Evolutionary conservation across 2,329 filamentous ascomycete genomes (phyloP).

Genomic region (Pyrenochaeta sp.): DNA sequence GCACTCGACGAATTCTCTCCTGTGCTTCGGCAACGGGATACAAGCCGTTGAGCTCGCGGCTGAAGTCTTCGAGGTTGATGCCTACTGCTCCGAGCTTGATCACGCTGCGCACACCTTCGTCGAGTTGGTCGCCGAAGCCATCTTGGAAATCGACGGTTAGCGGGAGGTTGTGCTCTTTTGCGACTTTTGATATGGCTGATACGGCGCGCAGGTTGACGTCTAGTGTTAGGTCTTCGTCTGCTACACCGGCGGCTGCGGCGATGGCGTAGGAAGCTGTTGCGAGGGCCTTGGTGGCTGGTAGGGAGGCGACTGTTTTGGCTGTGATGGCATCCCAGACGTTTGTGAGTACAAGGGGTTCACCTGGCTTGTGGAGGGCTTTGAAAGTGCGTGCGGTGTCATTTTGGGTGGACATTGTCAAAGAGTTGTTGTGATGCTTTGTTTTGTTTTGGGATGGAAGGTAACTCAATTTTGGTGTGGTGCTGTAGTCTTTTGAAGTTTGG

Average conservation of each 20-base stretch:
- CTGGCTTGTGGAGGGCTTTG: constrained; percentile 59
- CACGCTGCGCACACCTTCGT: constrained; percentile 55
- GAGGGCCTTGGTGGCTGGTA: constrained; percentile 54
- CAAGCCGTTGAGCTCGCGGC: constrained; percentile 40
- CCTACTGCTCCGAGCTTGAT: constrained; percentile 64
- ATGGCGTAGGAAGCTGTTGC: constrained; percentile 50
- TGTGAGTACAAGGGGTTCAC: constrained; percentile 52
- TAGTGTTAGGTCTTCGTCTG: constrained; percentile 56
- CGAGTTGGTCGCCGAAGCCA: constrained; percentile 62
- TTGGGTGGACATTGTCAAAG: constrained; percentile 1
- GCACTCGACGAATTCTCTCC: constrained; percentile 54
- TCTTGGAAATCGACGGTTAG: constrained; percentile 69
- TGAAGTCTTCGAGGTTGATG: constrained; percentile 67
- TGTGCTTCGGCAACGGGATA: constrained; percentile 59
- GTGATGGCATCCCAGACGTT: constrained; percentile 47
- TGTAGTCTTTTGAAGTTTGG: not conserved
- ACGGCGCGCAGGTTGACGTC: constrained; percentile 62
- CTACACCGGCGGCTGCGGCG: constrained; percentile 40
- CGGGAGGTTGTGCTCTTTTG: constrained; percentile 54
- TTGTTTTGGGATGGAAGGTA: not conserved
- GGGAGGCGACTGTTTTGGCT: constrained; percentile 55
- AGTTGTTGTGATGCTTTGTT: not conserved
- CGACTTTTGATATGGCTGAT: constrained; percentile 55
- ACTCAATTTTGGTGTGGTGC: not conserved
- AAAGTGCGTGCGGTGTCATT: not conserved